These are phyloP conservation scores for Daldinia concentrica DNA, from an alignment of 495 filamentous ascomycete genomes.

Conservation along the genomic window DNA sequence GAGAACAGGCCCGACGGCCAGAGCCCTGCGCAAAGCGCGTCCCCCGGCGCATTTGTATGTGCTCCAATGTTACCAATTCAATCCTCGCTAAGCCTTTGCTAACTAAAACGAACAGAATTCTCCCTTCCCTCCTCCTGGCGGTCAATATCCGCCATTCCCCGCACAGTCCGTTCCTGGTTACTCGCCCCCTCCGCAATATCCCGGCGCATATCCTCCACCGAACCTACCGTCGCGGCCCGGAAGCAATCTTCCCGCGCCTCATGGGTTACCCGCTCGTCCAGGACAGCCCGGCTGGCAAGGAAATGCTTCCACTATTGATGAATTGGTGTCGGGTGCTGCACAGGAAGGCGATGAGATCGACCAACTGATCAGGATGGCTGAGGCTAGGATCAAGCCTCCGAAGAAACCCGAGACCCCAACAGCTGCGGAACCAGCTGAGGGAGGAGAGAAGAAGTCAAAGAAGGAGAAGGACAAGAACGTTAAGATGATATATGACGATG, in stretches of 20 bases:
- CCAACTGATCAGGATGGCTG: conserved; percentile 66
- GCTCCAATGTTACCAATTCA: neutral
- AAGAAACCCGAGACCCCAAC: conserved; percentile 56
- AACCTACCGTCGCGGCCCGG: conserved; percentile 55
- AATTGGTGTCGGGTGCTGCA: conserved; percentile 65
- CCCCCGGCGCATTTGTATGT: conserved; percentile 65
- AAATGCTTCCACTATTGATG: conserved; percentile 66
- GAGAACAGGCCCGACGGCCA: conserved; percentile 61
- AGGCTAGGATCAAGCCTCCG: conserved; percentile 63
- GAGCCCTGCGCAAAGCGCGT: conserved; percentile 65
- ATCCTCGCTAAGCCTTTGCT: neutral
- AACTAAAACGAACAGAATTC: conserved; percentile 45
- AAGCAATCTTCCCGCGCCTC: conserved; percentile 43
- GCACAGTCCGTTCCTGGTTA: conserved; percentile 43
- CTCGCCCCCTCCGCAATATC: conserved; percentile 49
- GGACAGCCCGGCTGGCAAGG: conserved; percentile 52
- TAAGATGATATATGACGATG: conserved; percentile 81
- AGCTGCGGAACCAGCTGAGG: conserved; percentile 51
- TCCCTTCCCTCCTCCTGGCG: conserved; percentile 54
- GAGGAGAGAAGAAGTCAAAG: conserved; percentile 71
- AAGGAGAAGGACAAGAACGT: conserved; percentile 74
- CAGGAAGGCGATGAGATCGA: conserved; percentile 64
- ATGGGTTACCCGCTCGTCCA: conserved; percentile 50
- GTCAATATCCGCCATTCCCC: conserved; percentile 50
- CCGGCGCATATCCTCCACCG: conserved; percentile 52